Evolutionary conservation across 2,329 filamentous ascomycete species (phyloP).

Genomic region (Epichloe coenophiala): DNA sequence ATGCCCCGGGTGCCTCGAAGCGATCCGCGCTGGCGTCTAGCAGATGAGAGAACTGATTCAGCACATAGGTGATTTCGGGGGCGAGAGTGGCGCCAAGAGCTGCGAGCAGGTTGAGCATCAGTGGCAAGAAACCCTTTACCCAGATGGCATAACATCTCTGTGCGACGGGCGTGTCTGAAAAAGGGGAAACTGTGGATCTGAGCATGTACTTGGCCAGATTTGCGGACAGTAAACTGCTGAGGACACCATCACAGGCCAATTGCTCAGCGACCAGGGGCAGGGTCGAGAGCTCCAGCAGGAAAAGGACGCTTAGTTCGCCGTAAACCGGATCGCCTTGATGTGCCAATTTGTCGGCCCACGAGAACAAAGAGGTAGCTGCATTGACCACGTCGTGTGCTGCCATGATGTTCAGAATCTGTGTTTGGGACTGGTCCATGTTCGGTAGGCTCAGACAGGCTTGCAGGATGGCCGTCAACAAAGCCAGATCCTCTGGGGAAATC

Average conservation of each 20-base stretch:
- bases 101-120: constrained; percentile 78
- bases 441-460: constrained; percentile 74
- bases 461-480: constrained; percentile 74
- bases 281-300: constrained; percentile 76
- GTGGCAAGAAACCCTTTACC: constrained; percentile 73
- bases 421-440: constrained; percentile 56
- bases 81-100: constrained; percentile 71
- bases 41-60: constrained; percentile 79
- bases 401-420: constrained; percentile 58
- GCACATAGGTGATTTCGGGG: constrained; percentile 70
- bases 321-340: constrained; percentile 76
- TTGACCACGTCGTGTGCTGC: constrained; percentile 60
- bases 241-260: constrained; percentile 73
- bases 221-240: constrained; percentile 66
- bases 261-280: constrained; percentile 75
- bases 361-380: constrained; percentile 76
- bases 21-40: constrained; percentile 58
- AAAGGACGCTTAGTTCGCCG: constrained; percentile 79
- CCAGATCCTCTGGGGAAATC: constrained; percentile 60
- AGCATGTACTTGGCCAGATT: constrained; percentile 69
- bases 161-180: constrained; percentile 53
- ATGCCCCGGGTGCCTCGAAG: constrained; percentile 49
- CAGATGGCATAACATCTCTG: constrained; percentile 79
- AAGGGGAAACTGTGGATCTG: constrained; percentile 54
- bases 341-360: constrained; percentile 78